Percentiles rank a stretch among this genome's conserved stretches.
These are phyloP conservation scores for Urtica urens DNA, from an alignment of 306 rosid genomes.

Conservation along the genomic window DNA sequence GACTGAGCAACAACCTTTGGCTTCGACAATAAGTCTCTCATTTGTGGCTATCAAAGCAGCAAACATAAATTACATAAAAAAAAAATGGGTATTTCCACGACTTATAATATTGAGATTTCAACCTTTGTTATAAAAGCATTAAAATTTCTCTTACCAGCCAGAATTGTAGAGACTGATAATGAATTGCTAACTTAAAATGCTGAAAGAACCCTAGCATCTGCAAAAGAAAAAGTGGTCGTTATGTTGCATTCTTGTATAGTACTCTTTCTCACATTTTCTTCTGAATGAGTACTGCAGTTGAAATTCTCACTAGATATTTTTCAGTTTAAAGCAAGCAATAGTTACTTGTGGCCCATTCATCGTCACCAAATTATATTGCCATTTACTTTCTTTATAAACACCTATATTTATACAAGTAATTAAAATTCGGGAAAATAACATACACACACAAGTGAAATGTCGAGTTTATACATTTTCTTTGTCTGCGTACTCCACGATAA, in stretches of 20 bases:
- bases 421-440: no score
- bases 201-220: constrained; percentile 89
- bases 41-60: constrained; percentile 42
- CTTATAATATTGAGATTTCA: constrained; percentile 2
- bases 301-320: background rate
- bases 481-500: no score
- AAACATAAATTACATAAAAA: constrained; percentile 13
- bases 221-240: constrained; percentile 8
- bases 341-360: background rate
- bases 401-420: no score
- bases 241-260: background rate
- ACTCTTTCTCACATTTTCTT: background rate
- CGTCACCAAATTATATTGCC: no score
- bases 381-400: no score
- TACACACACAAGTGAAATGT: no score
- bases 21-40: constrained; percentile 81
- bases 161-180: constrained; percentile 70
- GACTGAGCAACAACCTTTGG: constrained; percentile 44
- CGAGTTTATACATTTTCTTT: no score
- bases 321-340: no score
- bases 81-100: constrained; percentile 10
- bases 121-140: background rate
- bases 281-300: background rate
- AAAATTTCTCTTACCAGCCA: constrained; percentile 69
- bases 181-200: constrained; percentile 74